These are phyloP conservation scores for Straminergon stramineum DNA, from an alignment of 225 moss, liverwort and hornwort genomes.

Conservation along the genomic window DNA sequence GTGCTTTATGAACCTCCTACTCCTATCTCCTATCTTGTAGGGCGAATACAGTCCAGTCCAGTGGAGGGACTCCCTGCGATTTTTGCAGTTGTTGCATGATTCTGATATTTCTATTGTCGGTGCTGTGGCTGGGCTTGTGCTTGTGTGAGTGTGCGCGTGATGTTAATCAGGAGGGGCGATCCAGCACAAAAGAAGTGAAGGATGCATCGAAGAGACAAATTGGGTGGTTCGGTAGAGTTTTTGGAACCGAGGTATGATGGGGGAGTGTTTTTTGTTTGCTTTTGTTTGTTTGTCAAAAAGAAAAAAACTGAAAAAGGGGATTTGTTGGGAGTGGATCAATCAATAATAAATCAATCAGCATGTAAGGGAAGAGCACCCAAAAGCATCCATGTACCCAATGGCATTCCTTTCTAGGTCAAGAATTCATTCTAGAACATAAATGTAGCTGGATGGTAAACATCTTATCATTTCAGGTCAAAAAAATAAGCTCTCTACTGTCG, in stretches of 20 bases:
- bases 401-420: too few relatives aligned
- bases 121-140: too few relatives aligned
- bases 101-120: neutral
- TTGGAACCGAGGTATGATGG: neutral
- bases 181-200: too few relatives aligned
- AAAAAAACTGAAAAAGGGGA: neutral
- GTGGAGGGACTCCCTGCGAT: neutral
- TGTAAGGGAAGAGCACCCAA: too few relatives aligned
- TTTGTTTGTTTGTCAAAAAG: neutral
- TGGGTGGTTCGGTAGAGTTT: neutral
- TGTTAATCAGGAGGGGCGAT: neutral
- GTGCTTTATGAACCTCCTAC: neutral
- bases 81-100: neutral
- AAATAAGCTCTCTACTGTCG: too few relatives aligned
- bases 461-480: too few relatives aligned
- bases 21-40: neutral
- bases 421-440: too few relatives aligned
- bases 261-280: neutral
- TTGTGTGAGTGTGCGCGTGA: neutral
- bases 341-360: too few relatives aligned
- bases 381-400: too few relatives aligned
- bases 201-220: neutral
- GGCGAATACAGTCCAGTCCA: too few relatives aligned
- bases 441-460: too few relatives aligned
- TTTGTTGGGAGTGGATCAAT: neutral